Base-by-base conservation (phyloP, 2,329 filamentous ascomycete genomes). In the Exophiala calicioides region DNA sequence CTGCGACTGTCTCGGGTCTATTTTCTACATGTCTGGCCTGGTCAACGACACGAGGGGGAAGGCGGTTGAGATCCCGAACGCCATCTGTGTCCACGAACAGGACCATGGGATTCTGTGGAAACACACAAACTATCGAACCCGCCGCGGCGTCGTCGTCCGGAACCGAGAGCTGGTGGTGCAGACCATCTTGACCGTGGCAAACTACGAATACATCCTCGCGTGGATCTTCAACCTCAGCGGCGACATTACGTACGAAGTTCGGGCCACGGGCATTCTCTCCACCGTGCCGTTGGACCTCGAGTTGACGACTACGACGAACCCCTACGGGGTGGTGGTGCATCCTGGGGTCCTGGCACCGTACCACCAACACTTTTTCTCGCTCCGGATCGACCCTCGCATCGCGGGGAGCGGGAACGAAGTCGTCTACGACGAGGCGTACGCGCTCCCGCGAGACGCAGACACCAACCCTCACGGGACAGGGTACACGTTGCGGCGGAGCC, bases 321-420 rank as follows among this genome's bases (percentile, higher is more conserved):
- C 80, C 2, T 85, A 79, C 70, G 84, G 82, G 24, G 86, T 82
- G 1, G 77, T 85, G 30, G 82, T 87, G 3, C 81, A 84, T 47
- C 82, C 83, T 0, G 82, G 84, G 32, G 83, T 85, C 12, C 77
- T 88, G 26, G 85, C 83, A 2, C 72, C 74, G 0, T 81, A 86
- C 65, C 86, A 90, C 60, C 86, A 90, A 62, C 86, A 90, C 65
- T 85, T 89, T 63, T 88, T 90, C 68, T 82, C 78, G 3, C 71
- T 84, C 4, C 77, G 81, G 6, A 70, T 84, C 10, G 81, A 84
- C 59, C 80, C 81, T n/a, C 53, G 58, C 51, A 40, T 54, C 12
- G 79, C 79, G 48, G 80, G 81, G 0, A 72, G 74, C 50, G 66
- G 68, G 18, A 81, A 82, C 59, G 68, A 73, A 1, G 63, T 81